Percentiles rank a stretch among this genome's conserved stretches.
phyloP scores from a whole-genome alignment of 148 eudicot species.

The Suaeda aralocaspica region DNA sequence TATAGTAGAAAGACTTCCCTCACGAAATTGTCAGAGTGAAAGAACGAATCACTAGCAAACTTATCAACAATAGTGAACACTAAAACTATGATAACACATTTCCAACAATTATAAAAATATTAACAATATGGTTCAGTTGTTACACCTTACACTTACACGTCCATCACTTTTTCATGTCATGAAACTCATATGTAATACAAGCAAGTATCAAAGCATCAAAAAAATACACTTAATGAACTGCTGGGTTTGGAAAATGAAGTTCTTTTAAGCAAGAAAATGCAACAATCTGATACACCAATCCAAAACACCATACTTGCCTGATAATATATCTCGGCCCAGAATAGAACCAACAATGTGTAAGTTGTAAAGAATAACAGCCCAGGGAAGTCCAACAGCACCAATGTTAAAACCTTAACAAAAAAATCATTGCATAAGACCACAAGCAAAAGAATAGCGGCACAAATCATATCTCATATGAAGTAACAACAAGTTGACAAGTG shows the following conservation, averaged over 20 bases:
- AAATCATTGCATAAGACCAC: slow-evolving; percentile 16
- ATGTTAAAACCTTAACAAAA: slow-evolving; percentile 49
- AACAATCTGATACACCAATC: slow-evolving; percentile 3
- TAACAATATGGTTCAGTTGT: not conserved
- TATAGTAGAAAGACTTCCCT: too few species aligned
- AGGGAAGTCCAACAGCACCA: slow-evolving; percentile 70
- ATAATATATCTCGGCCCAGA: slow-evolving; percentile 98
- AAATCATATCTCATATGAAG: not conserved
- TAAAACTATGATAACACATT: not conserved
- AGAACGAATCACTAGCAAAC: slow-evolving; percentile 10
- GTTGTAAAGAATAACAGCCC: slow-evolving; percentile 88
- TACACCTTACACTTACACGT: not conserved
- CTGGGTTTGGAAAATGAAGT: not conserved
- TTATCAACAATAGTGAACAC: not conserved
- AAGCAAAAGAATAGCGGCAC: not conserved
- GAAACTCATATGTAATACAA: not conserved
- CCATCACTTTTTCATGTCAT: not conserved
- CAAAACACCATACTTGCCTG: slow-evolving; percentile 39
- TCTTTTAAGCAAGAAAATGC: slow-evolving; percentile 4
- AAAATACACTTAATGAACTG: not conserved
- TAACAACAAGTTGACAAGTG: not conserved
- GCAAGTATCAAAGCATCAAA: not conserved
- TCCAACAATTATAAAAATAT: not conserved
- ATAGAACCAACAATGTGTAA: slow-evolving; percentile 84
- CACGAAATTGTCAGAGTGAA: too few species aligned